phyloP scores from a whole-genome alignment of 1,139 yeast genomes.

The Blastobotrys buckinghamii region DNA sequence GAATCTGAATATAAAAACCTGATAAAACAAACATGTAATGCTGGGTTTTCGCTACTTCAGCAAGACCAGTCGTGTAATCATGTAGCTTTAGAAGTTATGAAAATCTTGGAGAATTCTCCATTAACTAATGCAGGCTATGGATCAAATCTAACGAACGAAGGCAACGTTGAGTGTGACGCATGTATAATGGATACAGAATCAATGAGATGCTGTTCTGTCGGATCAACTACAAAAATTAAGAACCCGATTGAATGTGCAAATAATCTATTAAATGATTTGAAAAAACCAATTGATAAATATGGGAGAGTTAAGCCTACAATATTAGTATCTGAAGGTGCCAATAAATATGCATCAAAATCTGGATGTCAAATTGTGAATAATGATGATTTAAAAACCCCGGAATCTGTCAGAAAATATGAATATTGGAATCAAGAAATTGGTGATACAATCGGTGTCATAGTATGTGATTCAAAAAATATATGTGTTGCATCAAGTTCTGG shows the following conservation, averaged over 20 bases:
- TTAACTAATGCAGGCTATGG: conserved; percentile 56
- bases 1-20: conserved; percentile 20
- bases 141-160: conserved; percentile 43
- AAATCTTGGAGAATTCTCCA: conserved; percentile 40
- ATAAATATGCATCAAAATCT: conserved; percentile 21
- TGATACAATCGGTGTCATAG: conserved; percentile 38
- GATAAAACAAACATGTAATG: conserved; percentile 19
- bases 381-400: conserved; percentile 16
- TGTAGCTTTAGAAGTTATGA: conserved; percentile 26
- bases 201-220: conserved; percentile 27
- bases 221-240: conserved; percentile 27
- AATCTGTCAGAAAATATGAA: conserved; percentile 17
- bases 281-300: conserved; percentile 14
- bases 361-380: conserved; percentile 16
- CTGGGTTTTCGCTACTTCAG: conserved; percentile 22
- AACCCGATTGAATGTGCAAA: conserved; percentile 31
- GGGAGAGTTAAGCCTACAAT: conserved; percentile 34
- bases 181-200: conserved; percentile 25
- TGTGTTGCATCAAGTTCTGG: conserved; percentile 37
- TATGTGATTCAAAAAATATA: conserved; percentile 26
- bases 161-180: conserved; percentile 51
- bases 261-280: conserved; percentile 15
- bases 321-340: conserved; percentile 34
- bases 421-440: conserved; percentile 22
- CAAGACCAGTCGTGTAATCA: conserved; percentile 15